Evolutionary conservation across 2,329 filamentous ascomycete genomes (phyloP), one percentile per base, ranked within the genome.

Genomic region (Sphaerulina vaccinii): DNA sequence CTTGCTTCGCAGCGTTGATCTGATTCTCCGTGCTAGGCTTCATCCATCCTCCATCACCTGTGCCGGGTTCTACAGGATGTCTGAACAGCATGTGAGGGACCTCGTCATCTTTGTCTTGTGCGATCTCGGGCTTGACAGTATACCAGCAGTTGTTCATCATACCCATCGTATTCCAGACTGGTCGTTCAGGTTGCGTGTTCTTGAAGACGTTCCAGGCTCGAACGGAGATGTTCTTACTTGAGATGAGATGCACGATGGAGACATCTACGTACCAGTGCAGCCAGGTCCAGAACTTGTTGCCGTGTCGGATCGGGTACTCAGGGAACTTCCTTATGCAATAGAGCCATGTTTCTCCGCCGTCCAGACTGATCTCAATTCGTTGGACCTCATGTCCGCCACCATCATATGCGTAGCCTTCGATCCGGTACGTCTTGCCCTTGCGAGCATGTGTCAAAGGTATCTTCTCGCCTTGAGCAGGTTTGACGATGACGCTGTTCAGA

Each of bases 81-180:
- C 68, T 68, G 59, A 79, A 79, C n/a, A 70, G 49, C 3, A 77
- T 66, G 2, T 57, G 62, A 1, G 70, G 57, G 4, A 61, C 59
- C 1, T 68, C 63, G 8, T 66, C 63, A 2, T 71, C 59, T 13
- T 64, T 55, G 11, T 65, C 62, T n/a, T 69, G 62, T 0, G 64
- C 49, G 3, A 74, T 69, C 29, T 74, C 70, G 0, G 71, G 62
- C 39, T 71, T 72, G 11, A 80, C 72, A 1, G 63, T 54, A 54
- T 79, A 79, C 73, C 73, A 77, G 54, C 72, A 73, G 38, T 79
- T 80, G 62, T 80, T 80, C 77, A 80, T 79, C 75, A 79, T 79
- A 9, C 73, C 76, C 72, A 75, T 71, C 1, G 76, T 67, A 52
- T 79, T 79, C 77, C 77, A 80, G 3, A 62, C 65, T 3, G 70